Evolutionary conservation across 306 rosid genomes (phyloP).

Genomic region (Leucaena leucocephala): DNA sequence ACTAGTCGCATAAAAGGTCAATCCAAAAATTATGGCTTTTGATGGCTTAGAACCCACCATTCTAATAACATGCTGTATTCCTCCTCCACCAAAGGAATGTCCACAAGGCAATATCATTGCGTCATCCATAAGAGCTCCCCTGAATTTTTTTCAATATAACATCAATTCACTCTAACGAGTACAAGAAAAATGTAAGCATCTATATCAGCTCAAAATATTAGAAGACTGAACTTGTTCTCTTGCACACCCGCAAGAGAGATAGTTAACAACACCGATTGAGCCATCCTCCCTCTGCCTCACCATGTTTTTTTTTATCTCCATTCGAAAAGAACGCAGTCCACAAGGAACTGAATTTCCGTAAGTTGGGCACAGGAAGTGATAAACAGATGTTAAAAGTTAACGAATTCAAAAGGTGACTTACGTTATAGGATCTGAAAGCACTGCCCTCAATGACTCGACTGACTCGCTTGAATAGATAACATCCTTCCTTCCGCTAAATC

Average conservation of each 20-base stretch:
- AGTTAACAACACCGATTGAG: not conserved
- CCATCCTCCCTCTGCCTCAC: slow-evolving; percentile 20
- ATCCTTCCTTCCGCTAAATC: slow-evolving; percentile 86
- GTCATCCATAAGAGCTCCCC: slow-evolving; percentile 95
- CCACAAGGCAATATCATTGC: slow-evolving; percentile 99
- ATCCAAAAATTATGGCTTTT: slow-evolving; percentile 40
- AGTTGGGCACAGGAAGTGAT: not conserved
- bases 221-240: slow-evolving; percentile 22
- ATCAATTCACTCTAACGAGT: slow-evolving; percentile 22
- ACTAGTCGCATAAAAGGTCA: slow-evolving; percentile 43
- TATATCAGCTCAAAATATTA: slow-evolving; percentile 19
- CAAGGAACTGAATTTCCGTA: slow-evolving; percentile 6
- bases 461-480: slow-evolving; percentile 60
- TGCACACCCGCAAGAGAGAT: not conserved
- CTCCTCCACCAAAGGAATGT: slow-evolving; percentile 94
- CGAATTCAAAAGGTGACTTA: slow-evolving; percentile 47
- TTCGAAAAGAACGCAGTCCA: not conserved
- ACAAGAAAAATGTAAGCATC: not conserved
- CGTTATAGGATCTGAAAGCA: slow-evolving; percentile 93
- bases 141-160: slow-evolving; percentile 45
- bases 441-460: slow-evolving; percentile 79
- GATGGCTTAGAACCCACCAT: slow-evolving; percentile 77
- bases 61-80: slow-evolving; percentile 83
- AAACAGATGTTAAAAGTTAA: not conserved
- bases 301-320: not conserved